Base-by-base conservation (phyloP, 202 grass and related monocot species). In the Musa balbisiana region DNA sequence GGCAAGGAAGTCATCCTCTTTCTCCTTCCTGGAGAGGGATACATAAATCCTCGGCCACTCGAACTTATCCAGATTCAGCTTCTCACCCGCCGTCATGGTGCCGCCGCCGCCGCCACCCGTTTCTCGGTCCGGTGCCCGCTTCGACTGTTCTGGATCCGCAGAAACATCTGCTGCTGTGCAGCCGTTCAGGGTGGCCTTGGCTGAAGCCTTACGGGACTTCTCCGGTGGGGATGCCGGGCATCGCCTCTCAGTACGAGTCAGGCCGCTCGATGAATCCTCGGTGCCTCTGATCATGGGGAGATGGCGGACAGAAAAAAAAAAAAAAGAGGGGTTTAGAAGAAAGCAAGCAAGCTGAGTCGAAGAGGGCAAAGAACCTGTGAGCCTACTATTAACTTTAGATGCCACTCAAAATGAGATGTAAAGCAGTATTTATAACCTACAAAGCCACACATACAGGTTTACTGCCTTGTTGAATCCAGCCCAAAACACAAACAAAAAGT, bases 1-100 rank as follows among this genome's bases (percentile, higher is more conserved):
- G 22, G 82, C 85, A 23, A 90, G 29, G 80, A 96, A 96, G 72
- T 96, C 92, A 51, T 90, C 92, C 64, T 96, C 92, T 67, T 96
- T 92, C 78, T 96, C 92, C 85, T 96, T 92, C 51, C 92, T 83
- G 49, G 89, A 96, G 67, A 96, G 83, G 25, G 92, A 86, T 76
- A 92, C 79, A 76, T 92, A 96, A 89, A 96, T 96, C 92, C 85
- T 87, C 13, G 92, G 92, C 52, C 91, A 84, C 83, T 92, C 89
- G 16, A 90, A 77, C 11, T 84, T 80, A 87, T 89, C 89, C 26
- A 23, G 58, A n/a, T 21, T 76, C 13, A 86, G 68, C 78, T 96
- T 91, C 72, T 91, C 88, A 5, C 69, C 83, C 11, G 56, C 65
- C 72, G 29, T 51, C 19, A 54, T n/a, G 58, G 58, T 62, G 17